Evolutionary conservation across 768 basidiomycete species (phyloP).

Genomic region (Mycena polygramma): DNA sequence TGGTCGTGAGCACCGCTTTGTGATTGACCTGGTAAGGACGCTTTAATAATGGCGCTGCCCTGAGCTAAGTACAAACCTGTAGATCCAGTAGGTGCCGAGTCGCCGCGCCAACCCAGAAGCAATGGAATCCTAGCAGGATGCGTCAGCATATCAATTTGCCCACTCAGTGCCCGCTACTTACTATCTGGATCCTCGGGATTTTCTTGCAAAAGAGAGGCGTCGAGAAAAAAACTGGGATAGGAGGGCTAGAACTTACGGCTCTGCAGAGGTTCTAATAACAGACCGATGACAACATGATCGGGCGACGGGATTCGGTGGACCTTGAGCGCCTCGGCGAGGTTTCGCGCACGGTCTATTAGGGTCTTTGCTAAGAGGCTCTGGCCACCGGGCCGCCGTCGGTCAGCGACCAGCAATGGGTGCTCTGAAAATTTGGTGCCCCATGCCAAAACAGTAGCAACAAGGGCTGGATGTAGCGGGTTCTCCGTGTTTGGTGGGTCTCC

Average conservation of each 20-base stretch:
- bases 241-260: constrained; percentile 74
- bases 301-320: constrained; percentile 84
- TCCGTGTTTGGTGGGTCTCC: constrained; percentile 27
- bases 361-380: constrained; percentile 85
- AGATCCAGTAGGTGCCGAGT: constrained; percentile 85
- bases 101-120: constrained; percentile 86
- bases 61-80: constrained; percentile 60
- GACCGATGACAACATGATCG: constrained; percentile 86
- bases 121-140: constrained; percentile 74
- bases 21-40: constrained; percentile 78
- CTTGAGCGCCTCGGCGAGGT: constrained; percentile 89
- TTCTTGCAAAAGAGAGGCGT: constrained; percentile 58
- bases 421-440: constrained; percentile 97
- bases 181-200: constrained; percentile 80
- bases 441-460: constrained; percentile 89
- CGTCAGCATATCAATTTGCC: constrained; percentile 29
- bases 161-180: constrained; percentile 47
- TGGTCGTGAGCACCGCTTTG: constrained; percentile 80
- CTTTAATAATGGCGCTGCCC: constrained; percentile 23
- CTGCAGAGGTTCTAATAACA: constrained; percentile 87
- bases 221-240: constrained; percentile 18
- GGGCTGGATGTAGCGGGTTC: constrained; percentile 72
- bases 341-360: constrained; percentile 84
- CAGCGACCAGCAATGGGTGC: constrained; percentile 84
- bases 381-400: constrained; percentile 76